Conservation (phyloP, 176 grass and related monocot genomes). For the Avena sativa region DNA sequence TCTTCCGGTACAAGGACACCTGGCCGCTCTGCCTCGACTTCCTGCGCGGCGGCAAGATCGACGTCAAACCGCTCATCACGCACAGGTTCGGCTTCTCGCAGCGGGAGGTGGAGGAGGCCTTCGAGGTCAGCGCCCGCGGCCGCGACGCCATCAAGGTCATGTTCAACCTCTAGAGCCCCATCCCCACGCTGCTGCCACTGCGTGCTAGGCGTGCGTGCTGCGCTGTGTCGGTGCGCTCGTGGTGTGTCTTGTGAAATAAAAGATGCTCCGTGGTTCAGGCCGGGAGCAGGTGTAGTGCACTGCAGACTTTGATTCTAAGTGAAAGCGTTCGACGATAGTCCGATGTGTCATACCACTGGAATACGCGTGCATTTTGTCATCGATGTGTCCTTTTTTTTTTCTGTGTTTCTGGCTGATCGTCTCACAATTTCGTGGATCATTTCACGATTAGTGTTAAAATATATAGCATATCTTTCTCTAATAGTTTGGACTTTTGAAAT, state of each 20-base stretch:
- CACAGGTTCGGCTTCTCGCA: slow-evolving; percentile 89
- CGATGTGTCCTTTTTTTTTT: no score
- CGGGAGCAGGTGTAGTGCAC: background rate
- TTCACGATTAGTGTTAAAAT: no score
- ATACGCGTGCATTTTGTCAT: no score
- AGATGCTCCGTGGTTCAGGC: background rate
- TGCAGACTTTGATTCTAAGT: background rate
- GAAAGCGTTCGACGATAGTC: background rate
- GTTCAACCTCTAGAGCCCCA: slow-evolving; percentile 76
- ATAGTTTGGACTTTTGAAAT: no score
- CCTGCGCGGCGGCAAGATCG: slow-evolving; percentile 70
- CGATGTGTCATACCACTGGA: background rate
- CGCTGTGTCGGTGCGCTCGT: background rate
- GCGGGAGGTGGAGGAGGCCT: slow-evolving; percentile 79
- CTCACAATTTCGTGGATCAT: no score
- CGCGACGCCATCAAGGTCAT: slow-evolving; percentile 94
- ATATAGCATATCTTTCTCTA: no score
- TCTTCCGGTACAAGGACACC: slow-evolving; percentile 95
- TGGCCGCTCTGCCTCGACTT: slow-evolving; percentile 89
- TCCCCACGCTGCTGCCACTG: background rate
- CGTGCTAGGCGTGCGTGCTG: background rate
- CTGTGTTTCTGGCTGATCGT: no score
- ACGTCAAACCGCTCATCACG: slow-evolving; percentile 89
- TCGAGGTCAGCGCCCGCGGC: slow-evolving; percentile 84
- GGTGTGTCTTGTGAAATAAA: background rate